Base-by-base conservation (phyloP, 371 early-diverging fungal species). In the Mucor velutinosus region DNA sequence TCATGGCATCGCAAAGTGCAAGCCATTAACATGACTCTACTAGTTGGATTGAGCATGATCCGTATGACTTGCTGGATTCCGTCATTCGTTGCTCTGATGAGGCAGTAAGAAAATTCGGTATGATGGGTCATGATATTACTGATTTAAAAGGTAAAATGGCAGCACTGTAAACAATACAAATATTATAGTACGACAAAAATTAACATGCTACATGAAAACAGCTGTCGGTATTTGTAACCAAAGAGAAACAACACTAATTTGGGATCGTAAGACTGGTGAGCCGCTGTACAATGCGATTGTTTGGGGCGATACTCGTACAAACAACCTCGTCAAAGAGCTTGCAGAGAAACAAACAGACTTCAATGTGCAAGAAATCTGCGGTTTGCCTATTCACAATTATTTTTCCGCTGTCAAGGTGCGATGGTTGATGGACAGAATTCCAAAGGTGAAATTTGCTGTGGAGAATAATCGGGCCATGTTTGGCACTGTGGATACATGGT, bases 141-240 rank as follows among this genome's bases (percentile, higher is more conserved):
- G 87, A 91, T 74, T 83, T 97, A 64, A 90, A 89, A 76, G 81
- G 89, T 84, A 75, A 35, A 35, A 57, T 47, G 47, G 47, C 47
- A 47, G 41, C 41, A 41, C 4, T 41, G 41, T 15, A 41, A 41
- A 58, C 14, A 51, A 30, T 12, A n/a, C 6, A 51, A 49, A 23
- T 51, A 33, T 25, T 32, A 51, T 23, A 45, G 30, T 21, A 25
- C 19, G 19, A 39, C 15, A 64, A 37, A 64, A 25, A 33, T 25
- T 23, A 32, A 62, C 51, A 27, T 12, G 55, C 25, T 55, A 25
- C 17, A n/a, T 15, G 15, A 27, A 14, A 8, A 51, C 17, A 87
- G 90, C 91, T 15, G 83, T 97, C 39, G 98, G 98, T 29, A 90
- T 98, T 64, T 96, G 97, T 53, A 98, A 97, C 78, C 98, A 98